phyloP scores from a whole-genome alignment of 192 early-diverging fungal genomes.

The Rhizophagus prolifer region DNA sequence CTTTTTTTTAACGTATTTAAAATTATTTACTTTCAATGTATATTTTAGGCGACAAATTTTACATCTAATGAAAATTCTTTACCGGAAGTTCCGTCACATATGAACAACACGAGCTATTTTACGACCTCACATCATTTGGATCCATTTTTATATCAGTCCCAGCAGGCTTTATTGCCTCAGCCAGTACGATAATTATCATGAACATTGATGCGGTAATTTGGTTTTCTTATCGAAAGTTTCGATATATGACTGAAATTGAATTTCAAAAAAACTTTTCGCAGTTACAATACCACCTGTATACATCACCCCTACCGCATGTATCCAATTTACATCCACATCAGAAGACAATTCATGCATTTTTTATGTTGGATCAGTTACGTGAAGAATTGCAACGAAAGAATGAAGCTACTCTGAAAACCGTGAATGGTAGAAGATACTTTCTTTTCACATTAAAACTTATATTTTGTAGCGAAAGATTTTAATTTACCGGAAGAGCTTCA shows the following conservation, averaged over 20 bases:
- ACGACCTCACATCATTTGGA: neutral
- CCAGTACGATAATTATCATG: conserved; percentile 23
- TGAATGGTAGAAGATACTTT: conserved; percentile 28
- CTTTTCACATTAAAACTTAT: conserved; percentile 24
- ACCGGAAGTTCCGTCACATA: neutral
- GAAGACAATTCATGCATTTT: conserved; percentile 78
- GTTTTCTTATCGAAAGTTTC: neutral
- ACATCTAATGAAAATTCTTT: neutral
- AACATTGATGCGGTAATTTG: conserved; percentile 7
- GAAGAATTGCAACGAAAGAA: conserved; percentile 74
- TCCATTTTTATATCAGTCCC: conserved; percentile 21
- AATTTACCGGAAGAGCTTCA: conserved; percentile 79
- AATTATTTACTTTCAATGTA: neutral
- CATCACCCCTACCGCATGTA: conserved; percentile 65
- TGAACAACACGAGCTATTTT: conserved; percentile 16
- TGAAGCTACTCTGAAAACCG: conserved; percentile 54
- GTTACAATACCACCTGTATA: conserved; percentile 84
- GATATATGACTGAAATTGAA: neutral
- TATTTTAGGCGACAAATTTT: conserved; percentile 3
- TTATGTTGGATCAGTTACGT: conserved; percentile 79
- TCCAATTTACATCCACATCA: conserved; percentile 73
- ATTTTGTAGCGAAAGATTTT: conserved; percentile 48
- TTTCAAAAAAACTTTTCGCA: conserved; percentile 31
- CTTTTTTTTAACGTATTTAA: neutral
- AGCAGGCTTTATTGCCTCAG: conserved; percentile 14